Percentiles rank a stretch among this genome's conserved stretches.
These are phyloP conservation scores for Tricholomella constricta DNA, from an alignment of 768 basidiomycete genomes.

Conservation along the genomic window DNA sequence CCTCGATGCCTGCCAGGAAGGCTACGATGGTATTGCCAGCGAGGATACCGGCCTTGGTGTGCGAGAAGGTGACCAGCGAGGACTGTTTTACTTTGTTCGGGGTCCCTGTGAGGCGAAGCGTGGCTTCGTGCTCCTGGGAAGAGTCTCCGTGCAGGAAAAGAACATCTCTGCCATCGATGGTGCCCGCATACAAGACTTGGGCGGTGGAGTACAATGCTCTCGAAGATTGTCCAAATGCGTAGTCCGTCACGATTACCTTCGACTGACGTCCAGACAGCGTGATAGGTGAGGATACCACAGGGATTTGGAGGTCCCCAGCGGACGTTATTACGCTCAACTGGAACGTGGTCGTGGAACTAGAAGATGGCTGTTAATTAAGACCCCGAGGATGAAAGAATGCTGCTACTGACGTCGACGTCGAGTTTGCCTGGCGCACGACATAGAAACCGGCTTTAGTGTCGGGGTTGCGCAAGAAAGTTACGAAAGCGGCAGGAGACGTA, in stretches of 20 bases:
- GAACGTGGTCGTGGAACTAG: slow-evolving; percentile 53
- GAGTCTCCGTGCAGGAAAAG: slow-evolving; percentile 63
- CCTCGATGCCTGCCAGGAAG: slow-evolving; percentile 57
- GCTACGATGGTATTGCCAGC: slow-evolving; percentile 45
- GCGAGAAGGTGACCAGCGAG: slow-evolving; percentile 32
- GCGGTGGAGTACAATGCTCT: slow-evolving; percentile 72
- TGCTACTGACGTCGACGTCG: slow-evolving; percentile 60
- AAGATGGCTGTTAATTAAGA: background rate
- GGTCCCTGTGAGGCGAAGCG: slow-evolving; percentile 49
- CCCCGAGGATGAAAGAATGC: background rate
- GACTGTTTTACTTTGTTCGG: slow-evolving; percentile 37
- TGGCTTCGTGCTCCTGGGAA: slow-evolving; percentile 55
- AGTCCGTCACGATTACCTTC: slow-evolving; percentile 73
- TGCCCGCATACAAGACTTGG: slow-evolving; percentile 66
- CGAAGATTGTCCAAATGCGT: slow-evolving; percentile 63
- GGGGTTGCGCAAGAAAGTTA: slow-evolving; percentile 67
- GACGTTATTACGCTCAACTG: slow-evolving; percentile 60
- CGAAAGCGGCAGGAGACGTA: slow-evolving; percentile 50
- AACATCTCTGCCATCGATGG: slow-evolving; percentile 61
- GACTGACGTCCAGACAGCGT: slow-evolving; percentile 71
- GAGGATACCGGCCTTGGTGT: slow-evolving; percentile 9
- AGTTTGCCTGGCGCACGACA: slow-evolving; percentile 66
- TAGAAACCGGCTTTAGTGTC: slow-evolving; percentile 69
- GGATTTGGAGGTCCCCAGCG: slow-evolving; percentile 54
- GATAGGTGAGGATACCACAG: slow-evolving; percentile 52